A percentile compares a stretch with the other conserved stretches of the same genome.
phyloP scores from a whole-genome alignment of 352 stramenopile species.

The Globisporangium uncinulatum region DNA sequence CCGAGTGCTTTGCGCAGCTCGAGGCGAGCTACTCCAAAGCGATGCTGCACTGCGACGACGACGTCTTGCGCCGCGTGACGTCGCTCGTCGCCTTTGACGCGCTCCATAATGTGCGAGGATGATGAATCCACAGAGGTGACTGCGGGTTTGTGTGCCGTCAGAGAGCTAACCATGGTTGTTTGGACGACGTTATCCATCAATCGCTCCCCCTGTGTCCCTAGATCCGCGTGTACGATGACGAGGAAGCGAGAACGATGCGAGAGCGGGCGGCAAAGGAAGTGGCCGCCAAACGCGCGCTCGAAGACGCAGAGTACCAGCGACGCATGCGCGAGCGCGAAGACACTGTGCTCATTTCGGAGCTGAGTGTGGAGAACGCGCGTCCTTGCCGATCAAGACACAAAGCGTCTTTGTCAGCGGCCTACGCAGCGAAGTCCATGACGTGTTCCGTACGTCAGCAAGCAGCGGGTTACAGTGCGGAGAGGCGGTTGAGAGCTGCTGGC shows the following conservation, averaged over 20 bases:
- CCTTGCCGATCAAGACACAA: conserved; percentile 32
- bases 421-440: conserved; percentile 25
- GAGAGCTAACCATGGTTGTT: not conserved
- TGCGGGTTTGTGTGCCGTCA: not conserved
- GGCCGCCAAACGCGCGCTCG: conserved; percentile 32
- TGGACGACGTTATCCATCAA: not conserved
- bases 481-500: conserved; percentile 44
- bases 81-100: conserved; percentile 33
- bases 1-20: conserved; percentile 54
- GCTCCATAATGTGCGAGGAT: conserved; percentile 26
- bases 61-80: conserved; percentile 37
- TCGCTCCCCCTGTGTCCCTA: conserved; percentile 6
- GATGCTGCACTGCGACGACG: conserved; percentile 57
- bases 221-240: conserved; percentile 55
- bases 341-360: conserved; percentile 28
- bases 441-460: conserved; percentile 19
- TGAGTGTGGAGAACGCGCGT: conserved; percentile 34
- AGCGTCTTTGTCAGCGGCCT: conserved; percentile 37
- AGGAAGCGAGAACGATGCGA: conserved; percentile 38
- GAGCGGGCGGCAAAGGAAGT: conserved; percentile 38
- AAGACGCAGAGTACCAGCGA: conserved; percentile 38
- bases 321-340: conserved; percentile 22
- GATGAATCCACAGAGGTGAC: not conserved
- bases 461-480: conserved; percentile 26
- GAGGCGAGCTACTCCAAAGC: conserved; percentile 48